A percentile compares a stretch with the other conserved stretches of the same genome.
Conservation (phyloP, 2,329 filamentous ascomycete genomes). For the Cadophora luteo-olivacea region DNA sequence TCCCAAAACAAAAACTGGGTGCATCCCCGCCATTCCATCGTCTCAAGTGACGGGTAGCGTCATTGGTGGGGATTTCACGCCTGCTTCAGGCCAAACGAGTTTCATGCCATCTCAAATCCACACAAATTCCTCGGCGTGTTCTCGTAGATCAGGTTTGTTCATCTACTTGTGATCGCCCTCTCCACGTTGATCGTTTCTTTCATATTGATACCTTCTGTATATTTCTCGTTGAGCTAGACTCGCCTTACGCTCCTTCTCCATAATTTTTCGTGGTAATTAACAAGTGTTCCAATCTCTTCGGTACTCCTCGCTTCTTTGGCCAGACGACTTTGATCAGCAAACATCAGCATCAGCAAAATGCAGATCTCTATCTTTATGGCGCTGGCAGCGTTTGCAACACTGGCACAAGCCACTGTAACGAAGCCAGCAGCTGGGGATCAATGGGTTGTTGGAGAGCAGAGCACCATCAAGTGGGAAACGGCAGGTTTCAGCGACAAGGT, state of each 20-base stretch:
- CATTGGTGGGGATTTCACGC: background rate
- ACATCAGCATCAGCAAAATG: conserved; percentile 27
- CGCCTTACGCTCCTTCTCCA: conserved; percentile 2
- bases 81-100: conserved; percentile 2
- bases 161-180: conserved; percentile 2
- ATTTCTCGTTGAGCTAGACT: conserved; percentile 9
- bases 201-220: background rate
- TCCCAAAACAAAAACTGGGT: background rate
- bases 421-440: conserved; percentile 31
- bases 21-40: background rate
- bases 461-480: conserved; percentile 32
- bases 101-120: conserved; percentile 6
- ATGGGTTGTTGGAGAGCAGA: conserved; percentile 25
- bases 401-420: conserved; percentile 23
- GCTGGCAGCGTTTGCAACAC: conserved; percentile 21
- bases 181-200: conserved; percentile 6
- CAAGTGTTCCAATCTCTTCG: background rate
- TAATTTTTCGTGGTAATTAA: background rate
- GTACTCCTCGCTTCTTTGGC: background rate
- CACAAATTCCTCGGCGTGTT: background rate
- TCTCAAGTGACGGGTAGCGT: conserved; percentile 10
- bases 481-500: conserved; percentile 22
- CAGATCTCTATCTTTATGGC: conserved; percentile 24
- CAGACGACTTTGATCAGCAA: background rate
- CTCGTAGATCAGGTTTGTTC: background rate